phyloP scores from a whole-genome alignment of 2,329 filamentous ascomycete genomes.

The Rhynchosporium secalis region DNA sequence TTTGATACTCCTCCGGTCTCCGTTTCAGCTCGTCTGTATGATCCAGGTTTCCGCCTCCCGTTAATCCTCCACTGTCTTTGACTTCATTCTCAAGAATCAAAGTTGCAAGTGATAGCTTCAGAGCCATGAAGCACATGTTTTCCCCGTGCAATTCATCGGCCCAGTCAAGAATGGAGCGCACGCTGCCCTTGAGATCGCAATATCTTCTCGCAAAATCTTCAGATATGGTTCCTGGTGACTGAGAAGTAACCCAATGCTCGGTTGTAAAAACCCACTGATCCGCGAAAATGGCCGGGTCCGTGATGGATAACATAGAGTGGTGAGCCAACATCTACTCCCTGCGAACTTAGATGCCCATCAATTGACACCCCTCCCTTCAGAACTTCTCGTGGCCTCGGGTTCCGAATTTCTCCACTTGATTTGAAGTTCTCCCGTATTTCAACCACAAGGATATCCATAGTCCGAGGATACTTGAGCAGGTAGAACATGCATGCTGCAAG shows the following conservation, averaged over 20 bases:
- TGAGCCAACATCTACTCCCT: slow-evolving; percentile 25
- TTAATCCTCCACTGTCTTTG: background rate
- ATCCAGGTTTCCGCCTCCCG: background rate
- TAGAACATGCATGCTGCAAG: slow-evolving; percentile 25
- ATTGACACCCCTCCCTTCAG: slow-evolving; percentile 27
- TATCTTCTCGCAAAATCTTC: slow-evolving; percentile 16
- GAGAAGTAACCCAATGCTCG: slow-evolving; percentile 26
- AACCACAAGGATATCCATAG: slow-evolving; percentile 30
- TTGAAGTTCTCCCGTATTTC: slow-evolving; percentile 46
- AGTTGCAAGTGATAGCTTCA: slow-evolving; percentile 36
- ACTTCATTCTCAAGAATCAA: slow-evolving; percentile 36
- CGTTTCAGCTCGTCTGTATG: slow-evolving; percentile 21
- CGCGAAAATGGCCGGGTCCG: slow-evolving; percentile 26
- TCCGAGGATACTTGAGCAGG: slow-evolving; percentile 35
- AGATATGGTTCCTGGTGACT: background rate
- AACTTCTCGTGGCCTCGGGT: slow-evolving; percentile 29
- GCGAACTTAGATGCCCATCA: slow-evolving; percentile 23
- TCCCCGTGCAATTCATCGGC: slow-evolving; percentile 38
- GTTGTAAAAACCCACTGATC: slow-evolving; percentile 25
- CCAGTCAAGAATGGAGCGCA: slow-evolving; percentile 37
- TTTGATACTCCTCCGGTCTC: slow-evolving; percentile 31
- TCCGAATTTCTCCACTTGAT: slow-evolving; percentile 43
- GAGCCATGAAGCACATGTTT: slow-evolving; percentile 38
- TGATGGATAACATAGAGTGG: slow-evolving; percentile 31
- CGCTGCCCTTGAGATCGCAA: slow-evolving; percentile 26